Evolutionary conservation across 129 eudicot genomes (phyloP).

Genomic region (Scalesia atractyloides): DNA sequence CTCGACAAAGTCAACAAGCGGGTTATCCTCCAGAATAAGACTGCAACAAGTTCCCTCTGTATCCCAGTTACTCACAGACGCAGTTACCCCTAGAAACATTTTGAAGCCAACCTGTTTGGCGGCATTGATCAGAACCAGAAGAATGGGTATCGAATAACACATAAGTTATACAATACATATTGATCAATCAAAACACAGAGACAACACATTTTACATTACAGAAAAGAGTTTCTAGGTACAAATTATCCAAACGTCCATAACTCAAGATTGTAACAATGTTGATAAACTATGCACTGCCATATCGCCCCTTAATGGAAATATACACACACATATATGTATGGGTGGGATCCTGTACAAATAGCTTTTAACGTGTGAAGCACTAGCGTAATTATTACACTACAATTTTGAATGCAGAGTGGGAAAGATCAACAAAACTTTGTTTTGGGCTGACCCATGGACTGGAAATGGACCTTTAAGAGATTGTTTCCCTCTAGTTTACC

Average conservation of each 20-base stretch:
- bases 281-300: background rate
- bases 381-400: no score
- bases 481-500: no score
- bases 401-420: no score
- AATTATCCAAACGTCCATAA: background rate
- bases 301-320: background rate
- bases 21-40: slow-evolving; percentile 89
- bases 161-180: background rate
- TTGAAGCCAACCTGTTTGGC: slow-evolving; percentile 87
- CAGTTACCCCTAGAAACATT: slow-evolving; percentile 94
- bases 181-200: background rate
- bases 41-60: slow-evolving; percentile 92
- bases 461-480: no score
- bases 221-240: background rate
- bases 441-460: no score
- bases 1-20: slow-evolving; percentile 98
- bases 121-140: slow-evolving; percentile 1
- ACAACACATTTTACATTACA: background rate
- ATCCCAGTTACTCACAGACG: slow-evolving; percentile 93
- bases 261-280: background rate
- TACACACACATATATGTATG: no score
- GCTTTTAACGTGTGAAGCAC: no score
- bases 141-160: background rate
- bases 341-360: no score
- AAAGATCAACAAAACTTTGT: no score